Evolutionary conservation across 1,284 basidiomycete species (phyloP).

Genomic region (Cryptococcus sp.): DNA sequence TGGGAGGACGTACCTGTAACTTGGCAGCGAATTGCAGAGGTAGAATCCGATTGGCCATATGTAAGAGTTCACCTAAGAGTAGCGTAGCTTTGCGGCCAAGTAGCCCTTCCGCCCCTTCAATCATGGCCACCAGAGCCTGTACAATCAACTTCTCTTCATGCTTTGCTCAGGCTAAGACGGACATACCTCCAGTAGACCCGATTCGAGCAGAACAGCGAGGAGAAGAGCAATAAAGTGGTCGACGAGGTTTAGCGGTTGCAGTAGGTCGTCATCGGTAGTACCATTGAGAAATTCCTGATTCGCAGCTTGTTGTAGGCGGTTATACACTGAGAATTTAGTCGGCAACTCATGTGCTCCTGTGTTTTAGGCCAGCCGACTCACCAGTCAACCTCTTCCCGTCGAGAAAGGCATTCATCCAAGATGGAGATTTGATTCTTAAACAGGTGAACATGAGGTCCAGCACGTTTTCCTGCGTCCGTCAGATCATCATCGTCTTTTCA

Average conservation of each 20-base stretch:
- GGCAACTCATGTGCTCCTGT: too few relatives aligned
- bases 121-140: constrained; percentile 75
- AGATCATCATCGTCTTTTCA: background rate
- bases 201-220: constrained; percentile 77
- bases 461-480: constrained; percentile 69
- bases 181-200: constrained; percentile 77
- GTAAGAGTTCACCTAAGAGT: constrained; percentile 85
- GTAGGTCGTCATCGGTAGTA: constrained; percentile 44
- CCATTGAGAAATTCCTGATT: constrained; percentile 27
- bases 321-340: constrained; percentile 30
- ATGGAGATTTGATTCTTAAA: constrained; percentile 82
- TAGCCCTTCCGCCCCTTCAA: constrained; percentile 63
- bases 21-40: constrained; percentile 75
- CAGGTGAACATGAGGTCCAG: constrained; percentile 91
- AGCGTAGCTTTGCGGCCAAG: constrained; percentile 82
- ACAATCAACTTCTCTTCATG: background rate
- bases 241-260: constrained; percentile 70
- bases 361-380: constrained; percentile 45
- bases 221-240: constrained; percentile 93
- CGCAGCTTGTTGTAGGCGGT: constrained; percentile 32
- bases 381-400: constrained; percentile 79
- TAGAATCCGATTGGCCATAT: constrained; percentile 82
- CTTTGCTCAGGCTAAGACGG: background rate
- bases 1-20: constrained; percentile 60
- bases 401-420: constrained; percentile 86